A percentile compares a stretch with the other conserved stretches of the same genome.
These are phyloP conservation scores for Fusarium sp. DNA, from an alignment of 2,329 filamentous ascomycete species.

Conservation along the genomic window DNA sequence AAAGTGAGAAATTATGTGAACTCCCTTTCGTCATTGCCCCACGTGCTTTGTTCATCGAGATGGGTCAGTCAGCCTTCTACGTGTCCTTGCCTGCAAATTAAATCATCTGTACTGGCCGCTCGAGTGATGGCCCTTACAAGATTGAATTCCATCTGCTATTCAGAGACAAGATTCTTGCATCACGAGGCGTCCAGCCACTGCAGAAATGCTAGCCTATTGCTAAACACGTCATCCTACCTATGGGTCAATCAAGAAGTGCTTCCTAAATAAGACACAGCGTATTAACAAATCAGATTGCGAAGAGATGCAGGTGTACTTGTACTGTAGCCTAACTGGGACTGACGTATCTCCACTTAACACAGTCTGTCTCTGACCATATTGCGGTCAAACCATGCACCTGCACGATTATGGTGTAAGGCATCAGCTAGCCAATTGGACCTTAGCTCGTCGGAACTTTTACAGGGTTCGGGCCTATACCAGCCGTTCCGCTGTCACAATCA, in stretches of 20 bases:
- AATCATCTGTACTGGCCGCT: too few species aligned
- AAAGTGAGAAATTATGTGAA: not conserved
- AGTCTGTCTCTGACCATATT: fast-evolving
- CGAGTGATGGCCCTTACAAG: too few species aligned
- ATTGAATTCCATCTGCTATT: too few species aligned
- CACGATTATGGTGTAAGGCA: not conserved
- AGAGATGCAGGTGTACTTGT: not conserved
- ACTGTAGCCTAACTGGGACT: not conserved
- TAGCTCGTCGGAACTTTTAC: not conserved
- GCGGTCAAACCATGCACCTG: not conserved
- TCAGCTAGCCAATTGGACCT: not conserved
- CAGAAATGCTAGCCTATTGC: not conserved
- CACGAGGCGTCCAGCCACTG: not conserved
- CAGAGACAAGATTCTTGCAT: too few species aligned
- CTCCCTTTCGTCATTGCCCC: fast-evolving
- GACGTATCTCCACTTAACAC: fast-evolving
- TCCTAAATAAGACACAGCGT: not conserved
- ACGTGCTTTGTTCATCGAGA: fast-evolving
- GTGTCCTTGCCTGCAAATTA: fast-evolving
- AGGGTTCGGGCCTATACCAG: not conserved
- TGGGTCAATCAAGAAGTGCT: not conserved
- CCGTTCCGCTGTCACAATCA: not conserved
- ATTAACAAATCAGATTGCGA: not conserved
- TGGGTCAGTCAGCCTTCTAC: not conserved
- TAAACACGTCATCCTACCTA: not conserved